Base-by-base conservation (phyloP, 1,284 basidiomycete genomes). In the Volvariella surrecta region DNA sequence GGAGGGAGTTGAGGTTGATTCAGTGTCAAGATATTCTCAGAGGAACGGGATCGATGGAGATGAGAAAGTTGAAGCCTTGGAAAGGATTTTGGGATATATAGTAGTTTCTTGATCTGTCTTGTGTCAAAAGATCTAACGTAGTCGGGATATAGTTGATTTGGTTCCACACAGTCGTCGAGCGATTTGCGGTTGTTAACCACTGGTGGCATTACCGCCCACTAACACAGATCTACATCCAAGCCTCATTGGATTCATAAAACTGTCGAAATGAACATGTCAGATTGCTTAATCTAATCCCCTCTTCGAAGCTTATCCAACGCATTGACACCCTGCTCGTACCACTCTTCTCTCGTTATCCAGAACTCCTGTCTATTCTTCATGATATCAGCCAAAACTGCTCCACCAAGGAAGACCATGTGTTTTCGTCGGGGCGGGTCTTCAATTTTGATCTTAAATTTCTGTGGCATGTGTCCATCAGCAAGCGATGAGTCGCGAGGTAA, bases 381-480 rank as follows among this genome's bases (percentile, higher is more conserved):
- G 66, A 99, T 98, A 63, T 99, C 94, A 3, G 94, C 94, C 18
- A 96, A 71, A 3, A 95, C 91, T 2, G 90, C 95, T 43, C 95
- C 95, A 31, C 96, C 95, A 9, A 99, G 76, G 82, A 98, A 99
- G 42, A 98, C 95, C 93, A 97, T 97, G 67, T 98, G 94, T 68
- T 98, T 98, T 62, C 96, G 79, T 57, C 93, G 82, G 20, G 95
- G 95, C 15, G 95, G 93, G 64, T 99, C 95, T 67, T 99, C 95
- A 57, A 99, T 97, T 37, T 87, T 81, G 60, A 98, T 93, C 73
- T 99, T 99, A 76, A 99, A 99, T 86, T 97, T 94, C 92, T 98
- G 61, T 39, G 38, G 4, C 16, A 9, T 40, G 38, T 19, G 21
- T 11, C 1, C 15, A 37, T 19, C 4, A 32, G 9, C 16, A 32